Conservation (phyloP, 441 rosid species). For the Geranium incanum region DNA sequence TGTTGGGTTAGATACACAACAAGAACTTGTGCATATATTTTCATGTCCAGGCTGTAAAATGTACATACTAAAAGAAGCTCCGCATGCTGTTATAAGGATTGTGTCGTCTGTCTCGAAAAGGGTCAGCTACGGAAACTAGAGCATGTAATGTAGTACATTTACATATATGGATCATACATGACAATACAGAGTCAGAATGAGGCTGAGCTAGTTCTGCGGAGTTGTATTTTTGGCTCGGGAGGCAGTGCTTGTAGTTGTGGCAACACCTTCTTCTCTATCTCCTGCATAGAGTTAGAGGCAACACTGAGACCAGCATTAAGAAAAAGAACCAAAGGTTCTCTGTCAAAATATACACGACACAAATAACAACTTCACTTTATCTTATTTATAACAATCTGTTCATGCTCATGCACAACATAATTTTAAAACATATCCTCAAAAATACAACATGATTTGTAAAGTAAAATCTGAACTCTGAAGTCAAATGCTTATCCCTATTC, state of each 20-base stretch:
- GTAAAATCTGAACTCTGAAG: background rate
- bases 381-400: background rate
- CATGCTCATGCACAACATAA: background rate
- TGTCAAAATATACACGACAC: too few relatives aligned
- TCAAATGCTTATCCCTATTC: background rate
- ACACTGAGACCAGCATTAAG: background rate
- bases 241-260: conserved; percentile 22
- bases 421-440: background rate
- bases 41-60: background rate
- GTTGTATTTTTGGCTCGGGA: conserved; percentile 22
- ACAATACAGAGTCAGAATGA: conserved; percentile 11
- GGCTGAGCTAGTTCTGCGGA: conserved; percentile 24
- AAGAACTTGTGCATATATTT: background rate
- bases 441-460: background rate
- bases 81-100: background rate
- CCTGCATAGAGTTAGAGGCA: conserved; percentile 11
- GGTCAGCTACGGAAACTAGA: background rate
- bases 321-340: too few relatives aligned
- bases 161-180: background rate
- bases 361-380: background rate
- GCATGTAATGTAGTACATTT: background rate
- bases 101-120: background rate
- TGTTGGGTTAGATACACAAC: background rate
- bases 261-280: conserved; percentile 21
- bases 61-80: background rate